phyloP scores from a whole-genome alignment of 2,329 filamentous ascomycete species.

The Rhexocercosporidium sp. region DNA sequence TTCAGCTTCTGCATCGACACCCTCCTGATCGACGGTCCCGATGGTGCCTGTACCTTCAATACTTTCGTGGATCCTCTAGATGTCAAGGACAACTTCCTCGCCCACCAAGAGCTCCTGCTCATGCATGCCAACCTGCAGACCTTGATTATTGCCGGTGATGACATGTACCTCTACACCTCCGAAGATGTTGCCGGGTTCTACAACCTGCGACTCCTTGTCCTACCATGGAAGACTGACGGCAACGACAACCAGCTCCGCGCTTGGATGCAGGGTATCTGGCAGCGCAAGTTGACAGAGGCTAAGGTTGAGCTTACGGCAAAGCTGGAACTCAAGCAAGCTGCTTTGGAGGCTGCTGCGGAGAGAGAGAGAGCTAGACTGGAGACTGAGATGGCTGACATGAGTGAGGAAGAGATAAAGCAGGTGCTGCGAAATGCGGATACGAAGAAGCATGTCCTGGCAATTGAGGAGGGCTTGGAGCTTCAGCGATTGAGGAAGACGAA shows the following conservation, averaged over 20 bases:
- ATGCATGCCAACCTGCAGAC: conserved; percentile 14
- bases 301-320: conserved; percentile 4
- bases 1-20: conserved; percentile 13
- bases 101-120: conserved; percentile 4
- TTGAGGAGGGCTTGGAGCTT: conserved; percentile 3
- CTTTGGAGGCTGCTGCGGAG: not conserved
- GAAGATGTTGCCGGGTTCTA: conserved; percentile 13
- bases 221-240: conserved; percentile 5
- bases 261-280: conserved; percentile 10
- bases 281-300: conserved; percentile 1
- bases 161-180: conserved; percentile 15
- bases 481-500: conserved; percentile 8
- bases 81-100: not conserved
- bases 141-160: conserved; percentile 10
- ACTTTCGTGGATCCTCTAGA: conserved; percentile 5
- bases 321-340: not conserved
- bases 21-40: conserved; percentile 12
- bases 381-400: not conserved
- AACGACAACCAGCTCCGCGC: conserved; percentile 1
- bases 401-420: not conserved
- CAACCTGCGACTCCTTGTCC: conserved; percentile 7
- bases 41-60: conserved; percentile 1
- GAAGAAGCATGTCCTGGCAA: not conserved
- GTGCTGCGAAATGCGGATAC: conserved; percentile 1
- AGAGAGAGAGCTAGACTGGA: not conserved